Conservation (phyloP, 305 asterid species). For the Fraxinus angustifolia region DNA sequence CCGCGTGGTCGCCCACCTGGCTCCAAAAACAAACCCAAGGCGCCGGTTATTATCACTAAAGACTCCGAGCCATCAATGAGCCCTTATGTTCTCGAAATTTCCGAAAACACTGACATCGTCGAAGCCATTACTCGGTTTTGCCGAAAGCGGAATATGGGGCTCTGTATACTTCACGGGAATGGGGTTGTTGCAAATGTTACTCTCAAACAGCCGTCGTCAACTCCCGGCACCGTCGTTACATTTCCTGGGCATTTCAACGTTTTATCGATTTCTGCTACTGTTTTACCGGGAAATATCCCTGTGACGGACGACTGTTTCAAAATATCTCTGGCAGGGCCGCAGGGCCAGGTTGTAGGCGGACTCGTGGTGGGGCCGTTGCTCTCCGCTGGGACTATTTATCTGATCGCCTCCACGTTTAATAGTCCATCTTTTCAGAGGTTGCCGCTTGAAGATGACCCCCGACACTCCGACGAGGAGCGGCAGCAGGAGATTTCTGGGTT, state of each 20-base stretch:
- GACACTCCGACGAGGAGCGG: slow-evolving; percentile 17
- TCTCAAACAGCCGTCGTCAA: slow-evolving; percentile 36
- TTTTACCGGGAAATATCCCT: slow-evolving; percentile 11
- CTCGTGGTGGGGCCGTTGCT: slow-evolving; percentile 34
- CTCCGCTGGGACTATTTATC: slow-evolving; percentile 35
- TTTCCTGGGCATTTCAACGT: slow-evolving; percentile 43
- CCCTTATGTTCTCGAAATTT: slow-evolving; percentile 42
- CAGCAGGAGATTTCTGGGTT: slow-evolving; percentile 31
- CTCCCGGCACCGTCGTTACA: slow-evolving; percentile 34
- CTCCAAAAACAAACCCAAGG: not conserved
- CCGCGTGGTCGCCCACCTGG: slow-evolving; percentile 32
- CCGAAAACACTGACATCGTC: slow-evolving; percentile 30
- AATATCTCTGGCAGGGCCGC: slow-evolving; percentile 42
- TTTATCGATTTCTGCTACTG: slow-evolving; percentile 39
- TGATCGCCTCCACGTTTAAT: slow-evolving; percentile 38
- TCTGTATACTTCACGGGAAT: slow-evolving; percentile 43
- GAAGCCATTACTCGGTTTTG: slow-evolving; percentile 29
- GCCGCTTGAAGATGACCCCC: slow-evolving; percentile 33
- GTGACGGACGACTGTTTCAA: slow-evolving; percentile 32
- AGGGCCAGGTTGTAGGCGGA: slow-evolving; percentile 47
- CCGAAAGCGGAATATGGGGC: slow-evolving; percentile 27
- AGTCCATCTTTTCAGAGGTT: slow-evolving; percentile 32
- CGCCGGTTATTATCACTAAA: slow-evolving; percentile 35
- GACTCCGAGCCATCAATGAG: slow-evolving; percentile 46
- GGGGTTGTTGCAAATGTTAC: slow-evolving; percentile 38